These are phyloP conservation scores for Blastobotrys aristatus DNA, from an alignment of 1,139 yeast genomes.

Conservation along the genomic window DNA sequence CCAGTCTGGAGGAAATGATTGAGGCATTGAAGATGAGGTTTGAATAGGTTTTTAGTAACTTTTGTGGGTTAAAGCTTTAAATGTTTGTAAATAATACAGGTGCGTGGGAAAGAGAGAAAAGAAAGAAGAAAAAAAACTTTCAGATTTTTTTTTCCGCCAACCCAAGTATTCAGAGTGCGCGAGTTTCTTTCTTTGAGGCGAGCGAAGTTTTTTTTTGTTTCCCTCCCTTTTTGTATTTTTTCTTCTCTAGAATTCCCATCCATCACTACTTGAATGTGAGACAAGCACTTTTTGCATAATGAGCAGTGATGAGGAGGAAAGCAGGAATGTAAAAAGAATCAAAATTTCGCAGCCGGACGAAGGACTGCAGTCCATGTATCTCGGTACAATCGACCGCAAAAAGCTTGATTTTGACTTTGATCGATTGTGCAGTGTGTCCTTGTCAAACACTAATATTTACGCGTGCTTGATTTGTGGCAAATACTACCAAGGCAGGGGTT, in stretches of 20 bases:
- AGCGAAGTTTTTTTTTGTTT: not conserved
- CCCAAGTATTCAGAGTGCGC: too few relatives aligned
- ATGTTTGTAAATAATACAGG: not conserved
- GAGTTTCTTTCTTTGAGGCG: not conserved
- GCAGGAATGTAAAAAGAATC: not conserved
- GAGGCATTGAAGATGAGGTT: too few relatives aligned
- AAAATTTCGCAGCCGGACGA: not conserved
- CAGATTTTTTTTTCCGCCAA: not conserved
- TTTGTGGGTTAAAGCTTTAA: not conserved
- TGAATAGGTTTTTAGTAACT: too few relatives aligned
- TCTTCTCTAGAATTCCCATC: too few relatives aligned
- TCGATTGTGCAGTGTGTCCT: slow-evolving; percentile 57
- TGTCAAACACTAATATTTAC: slow-evolving; percentile 57
- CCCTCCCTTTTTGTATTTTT: not conserved
- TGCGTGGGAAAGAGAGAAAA: not conserved
- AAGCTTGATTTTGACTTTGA: slow-evolving; percentile 67
- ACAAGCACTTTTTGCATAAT: too few relatives aligned
- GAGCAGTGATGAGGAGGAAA: not conserved
- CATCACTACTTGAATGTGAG: not conserved
- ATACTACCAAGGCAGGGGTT: slow-evolving; percentile 64
- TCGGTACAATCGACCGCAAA: slow-evolving; percentile 52
- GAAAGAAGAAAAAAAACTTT: not conserved
- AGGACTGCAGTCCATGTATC: slow-evolving; percentile 29
- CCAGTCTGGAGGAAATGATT: slow-evolving; percentile 39
- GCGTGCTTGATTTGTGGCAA: slow-evolving; percentile 74